Conservation (phyloP, 2,329 filamentous ascomycete species). For the Alternaria angustiovoidea region DNA sequence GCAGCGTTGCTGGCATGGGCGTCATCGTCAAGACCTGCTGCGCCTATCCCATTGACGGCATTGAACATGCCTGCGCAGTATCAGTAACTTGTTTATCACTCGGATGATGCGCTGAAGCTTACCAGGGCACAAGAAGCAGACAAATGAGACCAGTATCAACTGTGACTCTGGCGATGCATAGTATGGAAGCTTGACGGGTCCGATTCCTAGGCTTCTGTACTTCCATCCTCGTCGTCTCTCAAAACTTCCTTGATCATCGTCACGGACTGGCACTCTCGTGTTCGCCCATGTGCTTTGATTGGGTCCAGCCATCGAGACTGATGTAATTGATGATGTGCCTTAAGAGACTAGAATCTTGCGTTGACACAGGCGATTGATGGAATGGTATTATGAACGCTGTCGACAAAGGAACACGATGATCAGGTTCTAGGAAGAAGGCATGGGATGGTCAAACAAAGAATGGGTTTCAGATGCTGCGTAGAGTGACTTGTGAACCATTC, state of each 20-base stretch:
- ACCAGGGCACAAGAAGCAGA: slow-evolving; percentile 59
- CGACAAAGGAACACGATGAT: background rate
- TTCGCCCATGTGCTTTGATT: background rate
- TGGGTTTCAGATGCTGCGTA: background rate
- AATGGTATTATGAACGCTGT: background rate
- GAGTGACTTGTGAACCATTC: background rate
- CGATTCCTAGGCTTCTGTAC: slow-evolving; percentile 52
- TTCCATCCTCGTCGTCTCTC: slow-evolving; percentile 51
- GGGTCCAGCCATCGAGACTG: background rate
- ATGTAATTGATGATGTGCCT: background rate
- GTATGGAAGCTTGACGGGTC: slow-evolving; percentile 51
- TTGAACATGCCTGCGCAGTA: slow-evolving; percentile 55
- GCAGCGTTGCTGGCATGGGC: slow-evolving; percentile 65
- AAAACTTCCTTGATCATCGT: slow-evolving; percentile 3
- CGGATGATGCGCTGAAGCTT: background rate
- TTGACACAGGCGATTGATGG: background rate
- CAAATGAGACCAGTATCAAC: slow-evolving; percentile 56
- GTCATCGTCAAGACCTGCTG: slow-evolving; percentile 53
- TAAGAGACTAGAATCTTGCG: background rate
- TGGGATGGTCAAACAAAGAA: background rate
- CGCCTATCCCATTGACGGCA: slow-evolving; percentile 55
- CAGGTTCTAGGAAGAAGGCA: background rate
- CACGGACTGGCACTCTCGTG: background rate
- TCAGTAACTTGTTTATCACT: slow-evolving; percentile 9
- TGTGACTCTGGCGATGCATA: slow-evolving; percentile 58